These are phyloP conservation scores for Cadophora sp. DNA, from an alignment of 2,329 filamentous ascomycete genomes.

Conservation along the genomic window DNA sequence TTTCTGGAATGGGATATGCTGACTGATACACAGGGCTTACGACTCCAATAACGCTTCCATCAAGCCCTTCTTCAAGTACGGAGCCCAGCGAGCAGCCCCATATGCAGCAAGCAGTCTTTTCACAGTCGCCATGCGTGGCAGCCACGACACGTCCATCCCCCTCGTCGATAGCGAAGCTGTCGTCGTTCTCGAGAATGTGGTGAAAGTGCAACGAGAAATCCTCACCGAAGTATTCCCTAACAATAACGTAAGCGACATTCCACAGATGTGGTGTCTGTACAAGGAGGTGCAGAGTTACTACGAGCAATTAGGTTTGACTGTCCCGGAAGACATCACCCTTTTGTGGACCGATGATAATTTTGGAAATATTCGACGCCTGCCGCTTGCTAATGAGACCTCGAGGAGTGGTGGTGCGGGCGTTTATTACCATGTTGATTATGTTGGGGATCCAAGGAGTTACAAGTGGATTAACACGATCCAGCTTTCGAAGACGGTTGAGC, in stretches of 20 bases:
- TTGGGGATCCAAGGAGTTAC: conserved; percentile 55
- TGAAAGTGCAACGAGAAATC: conserved; percentile 65
- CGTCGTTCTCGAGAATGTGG: conserved; percentile 64
- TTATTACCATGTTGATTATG: conserved; percentile 67
- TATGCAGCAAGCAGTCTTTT: conserved; percentile 70
- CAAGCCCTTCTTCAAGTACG: conserved; percentile 71
- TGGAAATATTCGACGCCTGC: conserved; percentile 69
- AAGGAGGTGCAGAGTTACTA: conserved; percentile 77
- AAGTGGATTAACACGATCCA: conserved; percentile 72
- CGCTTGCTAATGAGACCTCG: conserved; percentile 63
- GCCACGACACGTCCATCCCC: conserved; percentile 67
- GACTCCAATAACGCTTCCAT: conserved; percentile 73
- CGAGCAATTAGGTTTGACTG: conserved; percentile 61
- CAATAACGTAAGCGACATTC: conserved; percentile 53
- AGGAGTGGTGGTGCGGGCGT: conserved; percentile 67
- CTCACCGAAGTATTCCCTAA: conserved; percentile 61
- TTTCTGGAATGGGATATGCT: background rate
- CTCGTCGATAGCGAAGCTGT: conserved; percentile 63
- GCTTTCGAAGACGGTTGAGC: conserved; percentile 67
- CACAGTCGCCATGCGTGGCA: conserved; percentile 75
- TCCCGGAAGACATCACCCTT: conserved; percentile 72
- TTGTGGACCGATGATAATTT: conserved; percentile 75
- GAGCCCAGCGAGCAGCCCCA: conserved; percentile 67
- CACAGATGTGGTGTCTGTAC: conserved; percentile 77
- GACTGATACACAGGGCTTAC: conserved; percentile 64